Evolutionary conservation across 148 eudicot genomes (phyloP).

Genomic region (Bassia scoparia): DNA sequence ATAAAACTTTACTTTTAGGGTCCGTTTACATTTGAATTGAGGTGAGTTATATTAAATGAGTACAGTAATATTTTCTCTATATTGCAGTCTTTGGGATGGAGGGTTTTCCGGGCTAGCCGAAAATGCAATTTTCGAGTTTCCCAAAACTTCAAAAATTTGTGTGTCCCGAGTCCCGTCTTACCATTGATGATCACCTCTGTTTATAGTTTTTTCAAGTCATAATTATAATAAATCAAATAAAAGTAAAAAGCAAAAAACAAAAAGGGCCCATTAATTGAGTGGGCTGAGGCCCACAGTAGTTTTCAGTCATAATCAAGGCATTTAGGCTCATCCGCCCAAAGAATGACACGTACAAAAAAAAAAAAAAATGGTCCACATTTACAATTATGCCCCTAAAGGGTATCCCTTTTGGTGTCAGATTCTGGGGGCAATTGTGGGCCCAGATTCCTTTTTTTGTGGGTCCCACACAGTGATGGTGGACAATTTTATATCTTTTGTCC

Average conservation of each 20-base stretch:
- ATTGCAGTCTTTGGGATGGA: no score
- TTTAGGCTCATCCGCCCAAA: conserved; percentile 24
- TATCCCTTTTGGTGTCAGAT: conserved; percentile 32
- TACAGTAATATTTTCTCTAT: no score
- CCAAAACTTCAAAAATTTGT: no score
- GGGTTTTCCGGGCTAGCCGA: no score
- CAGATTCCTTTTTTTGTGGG: conserved; percentile 27
- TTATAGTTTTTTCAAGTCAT: no score
- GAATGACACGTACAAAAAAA: conserved; percentile 26
- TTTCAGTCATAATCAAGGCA: conserved; percentile 28
- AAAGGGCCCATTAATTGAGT: conserved; percentile 24
- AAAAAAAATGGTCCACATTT: not conserved
- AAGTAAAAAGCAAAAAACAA: not conserved
- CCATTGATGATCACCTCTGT: no score
- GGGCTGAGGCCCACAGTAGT: conserved; percentile 29
- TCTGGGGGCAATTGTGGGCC: conserved; percentile 35
- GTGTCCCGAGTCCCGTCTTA: no score
- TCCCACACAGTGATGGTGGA: conserved; percentile 41
- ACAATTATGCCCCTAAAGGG: conserved; percentile 18
- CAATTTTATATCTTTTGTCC: conserved; percentile 24
- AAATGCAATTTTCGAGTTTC: no score
- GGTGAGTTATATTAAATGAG: no score
- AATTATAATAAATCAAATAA: not conserved
- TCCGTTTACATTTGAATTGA: no score
- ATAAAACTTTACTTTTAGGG: no score